Evolutionary conservation across 352 stramenopile genomes (phyloP).

Genomic region (Globisporangium solare): DNA sequence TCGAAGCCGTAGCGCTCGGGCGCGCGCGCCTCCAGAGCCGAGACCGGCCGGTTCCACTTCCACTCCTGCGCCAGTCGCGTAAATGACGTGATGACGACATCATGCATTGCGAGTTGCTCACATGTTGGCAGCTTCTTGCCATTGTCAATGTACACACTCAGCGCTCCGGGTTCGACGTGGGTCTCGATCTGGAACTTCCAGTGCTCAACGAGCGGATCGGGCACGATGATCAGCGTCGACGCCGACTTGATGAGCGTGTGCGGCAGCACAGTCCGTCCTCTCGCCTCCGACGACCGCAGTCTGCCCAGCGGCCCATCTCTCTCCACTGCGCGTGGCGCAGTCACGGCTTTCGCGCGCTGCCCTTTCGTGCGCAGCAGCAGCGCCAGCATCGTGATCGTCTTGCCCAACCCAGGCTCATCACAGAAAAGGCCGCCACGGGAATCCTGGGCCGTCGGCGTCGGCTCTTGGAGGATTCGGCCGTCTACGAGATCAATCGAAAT

Average conservation of each 20-base stretch:
- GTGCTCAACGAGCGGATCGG: conserved; percentile 68
- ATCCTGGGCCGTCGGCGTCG: conserved; percentile 24
- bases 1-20: conserved; percentile 74
- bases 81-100: conserved; percentile 78
- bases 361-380: conserved; percentile 76
- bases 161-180: conserved; percentile 30
- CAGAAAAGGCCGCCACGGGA: conserved; percentile 74
- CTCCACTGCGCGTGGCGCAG: conserved; percentile 9
- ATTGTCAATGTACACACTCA: conserved; percentile 45
- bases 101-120: conserved; percentile 44
- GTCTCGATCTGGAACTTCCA: conserved; percentile 73
- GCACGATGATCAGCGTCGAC: conserved; percentile 66
- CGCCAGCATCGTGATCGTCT: conserved; percentile 85
- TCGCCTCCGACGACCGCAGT: conserved; percentile 34
- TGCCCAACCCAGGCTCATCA: conserved; percentile 79
- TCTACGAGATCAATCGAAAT: conserved; percentile 63
- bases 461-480: conserved; percentile 21
- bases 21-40: conserved; percentile 51
- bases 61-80: conserved; percentile 55
- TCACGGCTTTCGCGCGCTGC: conserved; percentile 17
- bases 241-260: conserved; percentile 41
- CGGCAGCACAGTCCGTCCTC: conserved; percentile 39
- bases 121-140: conserved; percentile 31
- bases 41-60: conserved; percentile 54
- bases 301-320: conserved; percentile 6